Evolutionary conservation across 1,139 yeast species (phyloP), one percentile per base, ranked within the genome.

Genomic region (Candida glucosophila): DNA sequence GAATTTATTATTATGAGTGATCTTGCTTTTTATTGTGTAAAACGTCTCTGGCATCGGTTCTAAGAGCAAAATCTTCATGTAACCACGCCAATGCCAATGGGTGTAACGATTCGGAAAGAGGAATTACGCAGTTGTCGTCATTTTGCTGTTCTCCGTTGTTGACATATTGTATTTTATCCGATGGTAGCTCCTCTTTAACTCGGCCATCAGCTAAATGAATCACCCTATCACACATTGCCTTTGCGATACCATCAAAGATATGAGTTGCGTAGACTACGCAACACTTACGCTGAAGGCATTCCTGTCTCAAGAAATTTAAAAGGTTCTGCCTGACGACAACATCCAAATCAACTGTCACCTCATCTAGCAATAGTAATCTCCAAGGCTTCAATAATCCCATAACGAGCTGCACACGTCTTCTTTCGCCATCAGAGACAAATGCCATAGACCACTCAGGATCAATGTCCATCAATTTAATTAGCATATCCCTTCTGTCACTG

Each of bases 381-480:
- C 96, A 90, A 4, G 96, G 97, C 41, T 80, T 77, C 35, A 88
- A 55, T 28, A 90, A 61, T 1, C 98, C 98, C 95, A 90, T 86
- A 20, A 79, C 85, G 33, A 90, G 59, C 47, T 90, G 98, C 2
- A 90, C 97, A 30, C 98, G 62, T 38, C 98, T 67, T 34, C 97
- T 69, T 49, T 90, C 96, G 15, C 98, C 98, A 50, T 90, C 98
- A 25, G 94, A 79, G 23, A 88, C 77, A 24, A 70, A 73, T 40
- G 83, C 82, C 96, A 90, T 88, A 39, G 88, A 74, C 98, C 98
- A 90, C 14, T 65, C 62, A 17, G 85, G 67, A 44, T 88, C 93
- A 32, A 90, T 78, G 41, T 88, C 97, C 39, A 90, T 58, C 29
- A 90, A 67, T 19, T 73, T 70, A 26, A 90, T 63, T 37, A 90